Percentiles rank a stretch among this genome's conserved stretches.
These are phyloP conservation scores for Trichophyton mentagrophytes DNA, from an alignment of 2,329 filamentous ascomycete species.

Conservation along the genomic window DNA sequence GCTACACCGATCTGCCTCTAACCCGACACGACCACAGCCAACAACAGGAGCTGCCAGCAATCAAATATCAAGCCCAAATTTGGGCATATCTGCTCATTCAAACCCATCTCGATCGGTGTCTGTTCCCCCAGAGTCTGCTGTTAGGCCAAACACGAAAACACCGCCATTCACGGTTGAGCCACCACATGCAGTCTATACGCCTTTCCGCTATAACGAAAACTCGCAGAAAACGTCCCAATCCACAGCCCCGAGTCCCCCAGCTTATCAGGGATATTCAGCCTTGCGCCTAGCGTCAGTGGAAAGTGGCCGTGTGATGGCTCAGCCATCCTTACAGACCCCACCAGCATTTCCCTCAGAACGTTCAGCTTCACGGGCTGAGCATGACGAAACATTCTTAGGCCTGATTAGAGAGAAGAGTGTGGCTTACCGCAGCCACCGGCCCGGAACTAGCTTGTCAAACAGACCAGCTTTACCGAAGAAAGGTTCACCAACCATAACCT, in stretches of 20 bases:
- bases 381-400: slow-evolving; percentile 36
- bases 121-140: slow-evolving; percentile 14
- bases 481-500: slow-evolving; percentile 16
- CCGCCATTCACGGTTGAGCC: slow-evolving; percentile 19
- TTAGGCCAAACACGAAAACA: slow-evolving; percentile 6
- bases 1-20: slow-evolving; percentile 20
- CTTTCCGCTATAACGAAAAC: slow-evolving; percentile 34
- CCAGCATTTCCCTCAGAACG: slow-evolving; percentile 6
- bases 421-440: slow-evolving; percentile 23
- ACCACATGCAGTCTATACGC: slow-evolving; percentile 31
- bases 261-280: slow-evolving; percentile 37
- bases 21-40: slow-evolving; percentile 11
- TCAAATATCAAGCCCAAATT: not conserved
- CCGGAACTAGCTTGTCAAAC: slow-evolving; percentile 18
- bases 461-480: slow-evolving; percentile 21
- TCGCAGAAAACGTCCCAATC: slow-evolving; percentile 31
- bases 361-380: slow-evolving; percentile 20
- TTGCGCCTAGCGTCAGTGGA: slow-evolving; percentile 34
- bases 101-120: slow-evolving; percentile 11
- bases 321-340: slow-evolving; percentile 14
- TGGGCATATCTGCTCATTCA: not conserved
- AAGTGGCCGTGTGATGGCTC: slow-evolving; percentile 33
- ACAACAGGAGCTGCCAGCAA: not conserved
- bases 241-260: slow-evolving; percentile 28
- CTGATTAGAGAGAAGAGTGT: slow-evolving; percentile 35